phyloP scores from a whole-genome alignment of 768 basidiomycete genomes.

The Gyrodon lividus region DNA sequence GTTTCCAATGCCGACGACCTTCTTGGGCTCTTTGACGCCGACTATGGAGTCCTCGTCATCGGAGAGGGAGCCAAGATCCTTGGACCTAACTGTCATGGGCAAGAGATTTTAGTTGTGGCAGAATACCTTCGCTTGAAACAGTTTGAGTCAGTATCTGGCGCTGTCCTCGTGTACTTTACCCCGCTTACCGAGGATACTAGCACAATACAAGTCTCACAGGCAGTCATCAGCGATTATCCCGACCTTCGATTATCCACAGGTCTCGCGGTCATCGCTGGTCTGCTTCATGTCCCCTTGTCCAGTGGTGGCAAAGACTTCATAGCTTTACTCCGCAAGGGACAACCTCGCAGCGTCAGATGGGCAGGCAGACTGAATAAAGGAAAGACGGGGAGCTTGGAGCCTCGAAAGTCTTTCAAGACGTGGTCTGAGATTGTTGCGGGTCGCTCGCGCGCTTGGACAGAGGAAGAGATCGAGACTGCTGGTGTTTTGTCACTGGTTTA shows the following conservation, averaged over 20 bases:
- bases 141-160: conserved; percentile 49
- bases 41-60: conserved; percentile 69
- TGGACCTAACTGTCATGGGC: conserved; percentile 67
- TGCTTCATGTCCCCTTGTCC: conserved; percentile 75
- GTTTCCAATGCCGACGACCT: conserved; percentile 81
- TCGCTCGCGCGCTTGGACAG: conserved; percentile 69
- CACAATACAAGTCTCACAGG: conserved; percentile 68
- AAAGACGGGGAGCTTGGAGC: conserved; percentile 51
- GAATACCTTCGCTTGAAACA: conserved; percentile 77
- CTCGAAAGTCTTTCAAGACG: conserved; percentile 74
- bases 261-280: conserved; percentile 66
- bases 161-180: background rate
- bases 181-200: conserved; percentile 30
- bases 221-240: conserved; percentile 66
- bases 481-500: conserved; percentile 78
- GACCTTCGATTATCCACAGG: conserved; percentile 62
- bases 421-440: conserved; percentile 78
- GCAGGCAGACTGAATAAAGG: conserved; percentile 69
- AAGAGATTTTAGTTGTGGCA: conserved; percentile 75
- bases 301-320: conserved; percentile 76
- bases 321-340: conserved; percentile 75
- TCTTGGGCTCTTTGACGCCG: conserved; percentile 74
- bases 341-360: conserved; percentile 70
- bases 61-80: conserved; percentile 72
- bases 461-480: conserved; percentile 81